phyloP scores from a whole-genome alignment of 2,329 filamentous ascomycete genomes.

The Nothophaeocryptopus gaeumannii region DNA sequence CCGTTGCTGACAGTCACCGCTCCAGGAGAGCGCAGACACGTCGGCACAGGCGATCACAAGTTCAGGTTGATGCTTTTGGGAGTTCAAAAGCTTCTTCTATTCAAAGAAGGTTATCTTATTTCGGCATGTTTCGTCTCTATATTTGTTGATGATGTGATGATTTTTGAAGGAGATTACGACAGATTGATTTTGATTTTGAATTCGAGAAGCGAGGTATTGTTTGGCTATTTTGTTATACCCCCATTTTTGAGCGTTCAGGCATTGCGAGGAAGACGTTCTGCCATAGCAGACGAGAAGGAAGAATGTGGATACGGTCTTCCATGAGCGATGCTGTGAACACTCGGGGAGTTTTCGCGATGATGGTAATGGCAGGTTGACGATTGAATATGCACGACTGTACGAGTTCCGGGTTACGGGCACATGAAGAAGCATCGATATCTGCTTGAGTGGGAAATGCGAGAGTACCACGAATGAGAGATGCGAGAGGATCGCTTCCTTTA shows the following conservation, averaged over 20 bases:
- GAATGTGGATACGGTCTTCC: too few relatives aligned
- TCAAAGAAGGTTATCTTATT: too few relatives aligned
- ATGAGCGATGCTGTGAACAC: too few relatives aligned
- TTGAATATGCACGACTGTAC: conserved; percentile 5
- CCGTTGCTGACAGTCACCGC: too few relatives aligned
- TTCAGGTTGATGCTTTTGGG: not conserved
- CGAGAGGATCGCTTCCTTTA: too few relatives aligned
- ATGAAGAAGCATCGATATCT: not conserved
- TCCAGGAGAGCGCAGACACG: too few relatives aligned
- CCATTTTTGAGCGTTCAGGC: conserved; percentile 7
- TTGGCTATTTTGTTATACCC: conserved; percentile 14
- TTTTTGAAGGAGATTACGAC: not conserved
- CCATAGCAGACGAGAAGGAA: too few relatives aligned
- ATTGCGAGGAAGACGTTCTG: not conserved
- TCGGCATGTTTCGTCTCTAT: too few relatives aligned
- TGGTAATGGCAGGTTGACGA: conserved; percentile 4
- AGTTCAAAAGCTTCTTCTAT: conserved; percentile 1
- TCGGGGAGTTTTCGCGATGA: too few relatives aligned
- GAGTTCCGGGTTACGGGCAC: conserved; percentile 1
- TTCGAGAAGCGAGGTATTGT: not conserved
- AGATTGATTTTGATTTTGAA: not conserved
- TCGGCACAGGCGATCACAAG: not conserved
- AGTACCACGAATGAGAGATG: not conserved
- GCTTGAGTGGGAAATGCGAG: conserved; percentile 2
- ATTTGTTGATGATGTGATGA: not conserved